Conservation (phyloP, 257 asterid genomes). For the Thymus mandschuricus region DNA sequence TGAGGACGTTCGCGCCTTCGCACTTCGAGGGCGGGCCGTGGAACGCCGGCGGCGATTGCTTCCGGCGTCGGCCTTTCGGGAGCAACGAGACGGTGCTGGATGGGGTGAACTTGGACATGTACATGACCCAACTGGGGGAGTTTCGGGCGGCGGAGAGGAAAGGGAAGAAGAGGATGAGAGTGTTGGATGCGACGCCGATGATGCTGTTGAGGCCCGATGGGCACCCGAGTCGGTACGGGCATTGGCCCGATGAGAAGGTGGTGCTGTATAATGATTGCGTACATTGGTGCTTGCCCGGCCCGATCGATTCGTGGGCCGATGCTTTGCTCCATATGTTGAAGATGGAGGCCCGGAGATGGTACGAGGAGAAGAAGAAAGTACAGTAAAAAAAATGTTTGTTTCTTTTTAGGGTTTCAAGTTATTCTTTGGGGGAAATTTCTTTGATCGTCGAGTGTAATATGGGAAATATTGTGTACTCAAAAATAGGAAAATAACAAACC, state of each 20-base stretch:
- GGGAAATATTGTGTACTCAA: too few relatives aligned
- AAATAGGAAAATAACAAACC: too few relatives aligned
- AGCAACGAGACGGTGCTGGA: slow-evolving; percentile 50
- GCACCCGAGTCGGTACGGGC: slow-evolving; percentile 68
- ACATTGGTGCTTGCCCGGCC: slow-evolving; percentile 63
- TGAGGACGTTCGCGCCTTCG: slow-evolving; percentile 64
- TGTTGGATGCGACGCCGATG: slow-evolving; percentile 54
- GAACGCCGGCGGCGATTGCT: slow-evolving; percentile 63
- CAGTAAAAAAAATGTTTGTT: background rate
- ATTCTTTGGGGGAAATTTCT: too few relatives aligned
- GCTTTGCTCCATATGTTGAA: slow-evolving; percentile 58
- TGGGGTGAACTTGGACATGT: slow-evolving; percentile 45
- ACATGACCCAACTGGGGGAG: slow-evolving; percentile 54
- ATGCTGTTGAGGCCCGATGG: slow-evolving; percentile 73
- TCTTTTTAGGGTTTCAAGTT: too few relatives aligned
- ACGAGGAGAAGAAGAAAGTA: slow-evolving; percentile 38
- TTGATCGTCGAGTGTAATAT: too few relatives aligned
- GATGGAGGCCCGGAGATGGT: slow-evolving; percentile 51
- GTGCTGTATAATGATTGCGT: slow-evolving; percentile 49
- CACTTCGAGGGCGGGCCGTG: slow-evolving; percentile 63
- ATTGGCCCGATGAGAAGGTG: slow-evolving; percentile 59
- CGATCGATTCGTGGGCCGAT: slow-evolving; percentile 69
- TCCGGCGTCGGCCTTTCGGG: slow-evolving; percentile 46
- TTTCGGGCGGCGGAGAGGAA: slow-evolving; percentile 42
- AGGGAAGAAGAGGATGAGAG: slow-evolving; percentile 42